Conservation (phyloP, 768 basidiomycete species). For the Royoungia palumana region DNA sequence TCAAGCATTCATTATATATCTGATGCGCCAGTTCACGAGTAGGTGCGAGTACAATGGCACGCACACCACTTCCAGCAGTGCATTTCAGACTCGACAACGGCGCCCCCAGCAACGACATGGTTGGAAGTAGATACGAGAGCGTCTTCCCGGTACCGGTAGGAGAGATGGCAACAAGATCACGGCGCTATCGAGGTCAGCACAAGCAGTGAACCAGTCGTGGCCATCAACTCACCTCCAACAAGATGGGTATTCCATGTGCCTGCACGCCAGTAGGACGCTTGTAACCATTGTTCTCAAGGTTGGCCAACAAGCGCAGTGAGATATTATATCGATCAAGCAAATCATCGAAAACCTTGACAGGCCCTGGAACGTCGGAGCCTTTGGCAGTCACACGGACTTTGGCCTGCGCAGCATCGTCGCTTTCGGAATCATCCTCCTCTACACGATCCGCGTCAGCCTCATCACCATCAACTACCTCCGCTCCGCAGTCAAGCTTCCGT, state of each 20-base stretch:
- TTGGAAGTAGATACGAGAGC: constrained; percentile 83
- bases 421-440: constrained; percentile 17
- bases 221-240: constrained; percentile 59
- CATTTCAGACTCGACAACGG: constrained; percentile 50
- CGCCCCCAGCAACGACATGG: constrained; percentile 56
- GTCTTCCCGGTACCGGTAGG: constrained; percentile 99
- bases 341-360: constrained; percentile 55
- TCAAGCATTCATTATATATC: constrained; percentile 87
- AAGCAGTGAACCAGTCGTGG: not conserved
- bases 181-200: constrained; percentile 41
- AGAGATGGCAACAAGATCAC: constrained; percentile 91
- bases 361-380: constrained; percentile 64
- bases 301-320: constrained; percentile 58
- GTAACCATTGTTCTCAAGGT: constrained; percentile 60
- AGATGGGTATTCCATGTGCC: constrained; percentile 72
- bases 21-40: constrained; percentile 96
- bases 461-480: constrained; percentile 20
- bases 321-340: constrained; percentile 57
- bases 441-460: not conserved
- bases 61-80: constrained; percentile 54
- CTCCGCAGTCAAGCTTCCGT: constrained; percentile 26
- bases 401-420: constrained; percentile 23
- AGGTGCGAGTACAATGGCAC: constrained; percentile 83
- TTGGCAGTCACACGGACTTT: constrained; percentile 72
- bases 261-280: constrained; percentile 77